Evolutionary conservation across 2,329 filamentous ascomycete species (phyloP).

Genomic region (Colletotrichum siamense): DNA sequence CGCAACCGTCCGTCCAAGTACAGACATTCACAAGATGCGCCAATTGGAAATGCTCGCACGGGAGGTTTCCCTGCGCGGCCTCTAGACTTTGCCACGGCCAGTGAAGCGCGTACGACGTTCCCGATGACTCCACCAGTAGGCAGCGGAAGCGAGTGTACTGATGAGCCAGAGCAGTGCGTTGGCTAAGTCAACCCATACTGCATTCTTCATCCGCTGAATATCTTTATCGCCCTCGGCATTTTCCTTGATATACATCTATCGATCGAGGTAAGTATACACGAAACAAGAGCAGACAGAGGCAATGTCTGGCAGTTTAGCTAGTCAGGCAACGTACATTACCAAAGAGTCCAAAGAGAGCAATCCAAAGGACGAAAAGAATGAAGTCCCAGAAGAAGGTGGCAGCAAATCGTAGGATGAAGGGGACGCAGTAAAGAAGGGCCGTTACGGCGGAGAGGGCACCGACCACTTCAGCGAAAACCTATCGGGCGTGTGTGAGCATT

Average conservation of each 20-base stretch:
- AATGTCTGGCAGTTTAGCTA: background rate
- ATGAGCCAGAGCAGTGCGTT: slow-evolving; percentile 80
- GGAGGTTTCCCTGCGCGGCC: background rate
- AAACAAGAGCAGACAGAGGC: background rate
- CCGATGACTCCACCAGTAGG: slow-evolving; percentile 65
- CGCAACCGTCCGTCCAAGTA: background rate
- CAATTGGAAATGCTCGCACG: background rate
- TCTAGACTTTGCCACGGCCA: slow-evolving; percentile 59
- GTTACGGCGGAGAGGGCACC: slow-evolving; percentile 71
- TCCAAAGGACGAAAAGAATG: slow-evolving; percentile 79
- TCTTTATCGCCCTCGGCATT: slow-evolving; percentile 67
- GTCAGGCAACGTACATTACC: slow-evolving; percentile 55
- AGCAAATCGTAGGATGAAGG: slow-evolving; percentile 61
- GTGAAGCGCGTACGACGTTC: slow-evolving; percentile 61
- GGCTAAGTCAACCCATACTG: slow-evolving; percentile 81
- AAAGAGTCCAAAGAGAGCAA: slow-evolving; percentile 83
- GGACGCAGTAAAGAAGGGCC: slow-evolving; percentile 68
- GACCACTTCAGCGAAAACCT: slow-evolving; percentile 76
- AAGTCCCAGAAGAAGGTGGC: slow-evolving; percentile 71
- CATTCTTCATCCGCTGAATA: slow-evolving; percentile 81
- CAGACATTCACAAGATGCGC: background rate
- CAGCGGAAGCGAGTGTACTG: slow-evolving; percentile 58
- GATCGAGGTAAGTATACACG: background rate
- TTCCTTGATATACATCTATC: slow-evolving; percentile 73
- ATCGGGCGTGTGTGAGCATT: background rate